Percentiles rank a stretch among this genome's conserved stretches.
These are phyloP conservation scores for Boechera divaricarpa DNA, from an alignment of 345 rosid species.

Conservation along the genomic window DNA sequence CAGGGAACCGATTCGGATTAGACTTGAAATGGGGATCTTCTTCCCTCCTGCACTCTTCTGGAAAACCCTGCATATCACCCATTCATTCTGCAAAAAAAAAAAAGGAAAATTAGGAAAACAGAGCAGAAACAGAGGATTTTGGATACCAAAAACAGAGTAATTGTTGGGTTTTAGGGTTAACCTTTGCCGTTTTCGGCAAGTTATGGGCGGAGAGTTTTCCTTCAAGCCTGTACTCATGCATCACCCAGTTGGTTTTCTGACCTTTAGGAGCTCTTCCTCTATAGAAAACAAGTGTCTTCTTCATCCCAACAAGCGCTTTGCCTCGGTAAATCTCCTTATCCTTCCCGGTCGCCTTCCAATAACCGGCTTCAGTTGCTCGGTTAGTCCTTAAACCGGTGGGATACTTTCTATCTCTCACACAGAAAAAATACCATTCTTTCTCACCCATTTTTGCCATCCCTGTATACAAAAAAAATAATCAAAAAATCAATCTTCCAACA, in stretches of 20 bases:
- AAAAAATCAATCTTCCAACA: background rate
- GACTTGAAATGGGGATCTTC: constrained; percentile 69
- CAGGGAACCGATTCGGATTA: constrained; percentile 50
- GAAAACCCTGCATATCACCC: constrained; percentile 93
- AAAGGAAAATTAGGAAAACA: background rate
- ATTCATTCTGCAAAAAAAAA: constrained; percentile 68
- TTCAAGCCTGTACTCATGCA: constrained; percentile 87
- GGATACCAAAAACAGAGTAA: constrained; percentile 17
- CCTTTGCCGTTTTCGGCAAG: constrained; percentile 89
- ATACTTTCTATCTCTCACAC: constrained; percentile 86
- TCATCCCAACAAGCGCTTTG: constrained; percentile 88
- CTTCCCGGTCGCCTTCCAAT: constrained; percentile 98
- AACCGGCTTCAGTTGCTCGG: constrained; percentile 88
- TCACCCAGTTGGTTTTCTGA: constrained; percentile 85
- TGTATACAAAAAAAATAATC: constrained; percentile 25
- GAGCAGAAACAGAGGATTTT: constrained; percentile 24
- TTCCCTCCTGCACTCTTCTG: constrained; percentile 78
- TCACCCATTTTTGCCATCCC: constrained; percentile 99
- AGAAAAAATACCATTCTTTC: constrained; percentile 97
- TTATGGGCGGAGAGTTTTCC: constrained; percentile 71
- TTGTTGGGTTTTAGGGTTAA: constrained; percentile 12
- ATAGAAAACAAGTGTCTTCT: constrained; percentile 92
- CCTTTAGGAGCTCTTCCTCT: constrained; percentile 95
- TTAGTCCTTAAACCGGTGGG: constrained; percentile 90
- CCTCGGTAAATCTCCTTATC: constrained; percentile 82